A percentile compares a stretch with the other conserved stretches of the same genome.
phyloP scores from a whole-genome alignment of 768 basidiomycete species.

The Trametes cingulata region DNA sequence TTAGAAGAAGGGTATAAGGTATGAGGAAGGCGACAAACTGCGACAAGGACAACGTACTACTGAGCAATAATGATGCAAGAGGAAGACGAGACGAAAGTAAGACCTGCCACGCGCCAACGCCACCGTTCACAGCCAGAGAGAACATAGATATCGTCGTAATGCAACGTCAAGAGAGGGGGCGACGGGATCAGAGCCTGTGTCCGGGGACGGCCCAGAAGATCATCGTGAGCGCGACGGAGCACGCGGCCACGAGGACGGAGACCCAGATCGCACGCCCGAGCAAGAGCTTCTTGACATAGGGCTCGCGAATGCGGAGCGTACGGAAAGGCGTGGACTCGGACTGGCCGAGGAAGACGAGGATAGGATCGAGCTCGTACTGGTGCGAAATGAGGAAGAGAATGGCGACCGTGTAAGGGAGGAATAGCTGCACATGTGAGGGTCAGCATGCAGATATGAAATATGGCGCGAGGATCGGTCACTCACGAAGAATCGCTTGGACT shows the following conservation, averaged over 20 bases:
- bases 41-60: constrained; percentile 17
- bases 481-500: constrained; percentile 92
- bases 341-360: constrained; percentile 90
- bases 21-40: constrained; percentile 9
- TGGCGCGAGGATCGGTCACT: constrained; percentile 38
- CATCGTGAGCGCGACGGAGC: constrained; percentile 80
- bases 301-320: constrained; percentile 87
- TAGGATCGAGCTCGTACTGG: constrained; percentile 95
- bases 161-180: background rate
- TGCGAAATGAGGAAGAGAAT: constrained; percentile 91
- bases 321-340: constrained; percentile 98
- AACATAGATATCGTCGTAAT: constrained; percentile 13
- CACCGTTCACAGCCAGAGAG: constrained; percentile 8
- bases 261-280: constrained; percentile 93
- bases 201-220: constrained; percentile 97
- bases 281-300: constrained; percentile 90
- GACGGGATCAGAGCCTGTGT: constrained; percentile 62
- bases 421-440: constrained; percentile 56
- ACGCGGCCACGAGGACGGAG: constrained; percentile 69
- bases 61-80: constrained; percentile 22
- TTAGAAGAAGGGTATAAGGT: constrained; percentile 28
- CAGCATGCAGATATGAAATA: constrained; percentile 15
- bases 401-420: constrained; percentile 90
- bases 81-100: background rate
- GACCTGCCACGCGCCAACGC: constrained; percentile 13